Evolutionary conservation across 331 rosid species (phyloP).

Genomic region (Spiraea crenata): DNA sequence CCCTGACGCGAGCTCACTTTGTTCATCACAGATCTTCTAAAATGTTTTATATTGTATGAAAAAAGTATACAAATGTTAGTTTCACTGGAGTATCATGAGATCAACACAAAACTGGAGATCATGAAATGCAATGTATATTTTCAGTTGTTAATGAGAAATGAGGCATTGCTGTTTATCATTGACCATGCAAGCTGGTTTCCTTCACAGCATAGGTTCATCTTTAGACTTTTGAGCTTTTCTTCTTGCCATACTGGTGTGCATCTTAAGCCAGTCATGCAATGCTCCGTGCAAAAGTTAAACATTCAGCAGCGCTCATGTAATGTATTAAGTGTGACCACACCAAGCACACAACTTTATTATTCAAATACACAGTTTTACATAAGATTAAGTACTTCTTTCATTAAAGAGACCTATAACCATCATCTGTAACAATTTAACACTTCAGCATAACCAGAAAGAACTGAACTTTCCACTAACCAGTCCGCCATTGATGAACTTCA

Average conservation of each 20-base stretch:
- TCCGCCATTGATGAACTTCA: neutral
- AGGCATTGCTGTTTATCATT: neutral
- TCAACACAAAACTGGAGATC: neutral
- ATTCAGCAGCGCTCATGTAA: too few relatives aligned
- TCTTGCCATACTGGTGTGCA: too few relatives aligned
- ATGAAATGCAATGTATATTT: slow-evolving; percentile 6
- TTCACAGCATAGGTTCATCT: too few relatives aligned
- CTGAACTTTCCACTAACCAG: neutral
- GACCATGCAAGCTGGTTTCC: neutral
- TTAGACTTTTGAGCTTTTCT: too few relatives aligned
- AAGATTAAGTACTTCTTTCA: too few relatives aligned
- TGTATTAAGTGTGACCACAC: neutral
- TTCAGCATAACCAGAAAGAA: neutral
- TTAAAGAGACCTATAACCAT: too few relatives aligned
- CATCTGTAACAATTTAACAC: neutral
- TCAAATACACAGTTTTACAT: neutral
- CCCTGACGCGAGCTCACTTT: neutral
- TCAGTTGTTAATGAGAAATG: neutral
- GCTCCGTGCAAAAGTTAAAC: too few relatives aligned
- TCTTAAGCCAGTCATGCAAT: too few relatives aligned
- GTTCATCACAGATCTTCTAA: slow-evolving; percentile 21
- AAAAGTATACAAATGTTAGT: neutral
- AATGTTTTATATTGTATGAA: neutral
- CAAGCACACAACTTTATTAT: slow-evolving; percentile 1
- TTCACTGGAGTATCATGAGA: neutral